Percentiles rank a stretch among this genome's conserved stretches.
phyloP scores from a whole-genome alignment of 106 monocot species.

The Dioscorea alata region DNA sequence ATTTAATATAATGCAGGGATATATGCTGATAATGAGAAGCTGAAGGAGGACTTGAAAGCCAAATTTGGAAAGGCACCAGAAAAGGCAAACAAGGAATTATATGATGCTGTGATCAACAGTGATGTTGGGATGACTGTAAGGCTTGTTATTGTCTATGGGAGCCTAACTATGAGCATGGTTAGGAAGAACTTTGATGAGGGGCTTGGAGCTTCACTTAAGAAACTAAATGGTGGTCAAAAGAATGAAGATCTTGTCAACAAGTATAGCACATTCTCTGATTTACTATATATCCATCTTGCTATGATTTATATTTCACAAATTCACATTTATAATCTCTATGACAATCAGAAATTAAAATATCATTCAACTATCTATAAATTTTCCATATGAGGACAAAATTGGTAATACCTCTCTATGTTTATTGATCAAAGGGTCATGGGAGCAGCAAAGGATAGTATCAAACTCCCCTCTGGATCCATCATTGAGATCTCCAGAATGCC shows the following conservation, averaged over 20 bases:
- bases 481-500: slow-evolving; percentile 57
- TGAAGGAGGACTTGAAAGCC: slow-evolving; percentile 37
- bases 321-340: too few relatives aligned
- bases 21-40: slow-evolving; percentile 34
- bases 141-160: slow-evolving; percentile 45
- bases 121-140: slow-evolving; percentile 39
- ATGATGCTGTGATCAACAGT: slow-evolving; percentile 43
- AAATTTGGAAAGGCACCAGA: slow-evolving; percentile 30
- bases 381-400: too few relatives aligned
- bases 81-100: slow-evolving; percentile 41
- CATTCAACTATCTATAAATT: too few relatives aligned
- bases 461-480: slow-evolving; percentile 39
- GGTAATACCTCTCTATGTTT: background rate
- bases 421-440: slow-evolving; percentile 39
- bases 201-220: slow-evolving; percentile 44
- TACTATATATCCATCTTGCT: too few relatives aligned
- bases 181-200: slow-evolving; percentile 59
- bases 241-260: slow-evolving; percentile 42
- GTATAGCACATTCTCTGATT: slow-evolving; percentile 23
- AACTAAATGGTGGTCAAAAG: slow-evolving; percentile 40
- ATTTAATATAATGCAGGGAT: slow-evolving; percentile 23
- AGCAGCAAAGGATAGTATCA: slow-evolving; percentile 34
- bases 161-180: slow-evolving; percentile 43
- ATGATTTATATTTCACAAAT: too few relatives aligned
- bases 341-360: too few relatives aligned